phyloP scores from a whole-genome alignment of 2,329 filamentous ascomycete genomes.

The Monosporascus sp. region DNA sequence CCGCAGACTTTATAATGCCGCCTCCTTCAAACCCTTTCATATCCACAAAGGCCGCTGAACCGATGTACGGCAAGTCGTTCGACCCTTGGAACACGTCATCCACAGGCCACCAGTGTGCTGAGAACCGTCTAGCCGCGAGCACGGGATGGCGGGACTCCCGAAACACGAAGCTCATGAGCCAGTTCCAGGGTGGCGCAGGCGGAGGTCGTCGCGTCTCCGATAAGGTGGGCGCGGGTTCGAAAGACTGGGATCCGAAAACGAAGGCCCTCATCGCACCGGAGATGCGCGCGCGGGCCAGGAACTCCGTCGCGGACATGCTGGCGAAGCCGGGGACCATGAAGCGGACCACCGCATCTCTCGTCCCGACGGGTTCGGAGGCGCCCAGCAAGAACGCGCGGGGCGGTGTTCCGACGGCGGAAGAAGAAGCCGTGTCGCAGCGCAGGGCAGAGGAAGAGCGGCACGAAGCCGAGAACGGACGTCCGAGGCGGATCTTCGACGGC shows the following conservation, averaged over 20 bases:
- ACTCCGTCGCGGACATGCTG: slow-evolving; percentile 52
- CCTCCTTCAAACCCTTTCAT: slow-evolving; percentile 13
- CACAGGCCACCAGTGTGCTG: slow-evolving; percentile 73
- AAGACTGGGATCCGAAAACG: slow-evolving; percentile 44
- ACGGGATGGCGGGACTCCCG: slow-evolving; percentile 69
- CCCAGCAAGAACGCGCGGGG: not conserved
- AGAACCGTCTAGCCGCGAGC: slow-evolving; percentile 53
- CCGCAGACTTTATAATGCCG: slow-evolving; percentile 11
- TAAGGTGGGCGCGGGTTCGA: slow-evolving; percentile 58
- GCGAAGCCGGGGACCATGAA: slow-evolving; percentile 40
- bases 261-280: slow-evolving; percentile 39
- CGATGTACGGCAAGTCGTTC: slow-evolving; percentile 42
- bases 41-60: slow-evolving; percentile 32
- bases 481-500: slow-evolving; percentile 57
- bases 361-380: not conserved
- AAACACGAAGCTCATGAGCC: slow-evolving; percentile 61
- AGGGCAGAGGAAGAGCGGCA: slow-evolving; percentile 27
- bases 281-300: slow-evolving; percentile 31
- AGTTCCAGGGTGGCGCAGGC: slow-evolving; percentile 56
- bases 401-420: slow-evolving; percentile 14
- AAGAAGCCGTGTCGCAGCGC: slow-evolving; percentile 19
- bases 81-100: slow-evolving; percentile 70
- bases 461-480: slow-evolving; percentile 42
- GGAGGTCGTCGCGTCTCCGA: slow-evolving; percentile 59
- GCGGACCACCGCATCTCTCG: slow-evolving; percentile 9